These are phyloP conservation scores for Leptographium galeiforme DNA, from an alignment of 2,329 filamentous ascomycete genomes.

Conservation along the genomic window DNA sequence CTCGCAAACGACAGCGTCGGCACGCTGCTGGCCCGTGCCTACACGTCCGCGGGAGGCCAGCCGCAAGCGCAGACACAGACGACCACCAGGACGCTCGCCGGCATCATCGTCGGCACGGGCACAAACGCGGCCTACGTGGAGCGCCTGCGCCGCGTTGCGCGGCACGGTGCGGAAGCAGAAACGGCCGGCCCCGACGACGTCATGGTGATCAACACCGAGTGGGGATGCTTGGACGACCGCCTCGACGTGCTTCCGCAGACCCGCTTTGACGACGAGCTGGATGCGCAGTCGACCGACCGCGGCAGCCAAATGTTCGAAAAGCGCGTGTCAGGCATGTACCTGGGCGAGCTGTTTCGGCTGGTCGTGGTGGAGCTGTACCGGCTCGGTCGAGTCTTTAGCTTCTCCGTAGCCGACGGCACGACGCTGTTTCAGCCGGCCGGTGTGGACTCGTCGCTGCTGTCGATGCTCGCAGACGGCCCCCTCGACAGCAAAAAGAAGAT, in stretches of 20 bases:
- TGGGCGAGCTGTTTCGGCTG: constrained; percentile 81
- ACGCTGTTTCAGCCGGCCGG: neutral
- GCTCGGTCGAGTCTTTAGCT: neutral
- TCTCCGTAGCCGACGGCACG: constrained; percentile 25
- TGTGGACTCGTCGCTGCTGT: constrained; percentile 4
- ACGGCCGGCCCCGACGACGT: constrained; percentile 57
- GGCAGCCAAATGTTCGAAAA: constrained; percentile 98
- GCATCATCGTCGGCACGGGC: constrained; percentile 91
- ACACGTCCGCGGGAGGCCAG: constrained; percentile 66
- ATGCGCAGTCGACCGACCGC: constrained; percentile 70
- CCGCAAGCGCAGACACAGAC: constrained; percentile 27
- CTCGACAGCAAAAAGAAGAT: neutral
- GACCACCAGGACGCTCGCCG: constrained; percentile 38
- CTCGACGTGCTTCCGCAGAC: constrained; percentile 77
- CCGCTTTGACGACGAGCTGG: constrained; percentile 64
- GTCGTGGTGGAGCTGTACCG: constrained; percentile 46
- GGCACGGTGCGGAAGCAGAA: constrained; percentile 31
- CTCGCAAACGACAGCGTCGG: constrained; percentile 96
- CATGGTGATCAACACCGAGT: constrained; percentile 97
- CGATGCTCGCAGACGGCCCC: neutral
- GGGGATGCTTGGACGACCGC: constrained; percentile 93
- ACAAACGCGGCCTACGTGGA: constrained; percentile 97
- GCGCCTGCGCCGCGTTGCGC: constrained; percentile 60
- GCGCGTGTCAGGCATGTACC: constrained; percentile 94
- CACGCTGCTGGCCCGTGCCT: constrained; percentile 90